Evolutionary conservation across 345 rosid genomes (phyloP).

Genomic region (Salix arbutifolia): DNA sequence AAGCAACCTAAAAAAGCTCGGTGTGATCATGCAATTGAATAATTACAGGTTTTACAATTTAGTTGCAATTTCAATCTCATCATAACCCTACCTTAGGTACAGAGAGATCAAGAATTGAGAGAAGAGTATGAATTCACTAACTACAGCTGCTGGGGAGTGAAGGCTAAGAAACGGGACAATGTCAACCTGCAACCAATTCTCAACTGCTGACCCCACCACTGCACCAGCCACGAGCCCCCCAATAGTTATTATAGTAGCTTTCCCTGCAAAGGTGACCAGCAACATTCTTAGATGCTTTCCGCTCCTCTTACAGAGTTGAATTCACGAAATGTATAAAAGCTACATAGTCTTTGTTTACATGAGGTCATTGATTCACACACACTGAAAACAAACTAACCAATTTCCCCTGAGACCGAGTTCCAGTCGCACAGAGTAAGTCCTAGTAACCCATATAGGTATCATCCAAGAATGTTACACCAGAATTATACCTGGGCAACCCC

Average conservation of each 20-base stretch:
- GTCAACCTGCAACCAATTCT: constrained; percentile 96
- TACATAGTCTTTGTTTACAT: neutral
- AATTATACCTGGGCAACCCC: neutral
- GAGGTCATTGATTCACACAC: neutral
- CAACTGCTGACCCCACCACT: constrained; percentile 81
- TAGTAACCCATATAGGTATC: neutral
- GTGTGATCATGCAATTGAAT: constrained; percentile 44
- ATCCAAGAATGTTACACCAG: neutral
- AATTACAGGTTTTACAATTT: constrained; percentile 40
- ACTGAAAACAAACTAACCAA: neutral
- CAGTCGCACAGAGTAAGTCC: neutral
- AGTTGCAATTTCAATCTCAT: constrained; percentile 12
- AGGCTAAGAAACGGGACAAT: constrained; percentile 80
- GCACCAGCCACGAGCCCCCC: constrained; percentile 98
- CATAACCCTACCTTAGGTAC: constrained; percentile 54
- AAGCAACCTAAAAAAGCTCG: constrained; percentile 39
- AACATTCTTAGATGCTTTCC: neutral
- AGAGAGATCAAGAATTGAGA: constrained; percentile 83
- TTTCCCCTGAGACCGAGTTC: neutral
- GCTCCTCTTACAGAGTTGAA: neutral
- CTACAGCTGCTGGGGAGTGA: constrained; percentile 78
- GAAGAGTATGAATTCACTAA: constrained; percentile 77
- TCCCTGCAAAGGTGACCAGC: constrained; percentile 45
- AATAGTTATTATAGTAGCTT: constrained; percentile 71
- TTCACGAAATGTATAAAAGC: neutral